phyloP scores from a whole-genome alignment of 257 asterid species.

The Phtheirospermum japonicum region DNA sequence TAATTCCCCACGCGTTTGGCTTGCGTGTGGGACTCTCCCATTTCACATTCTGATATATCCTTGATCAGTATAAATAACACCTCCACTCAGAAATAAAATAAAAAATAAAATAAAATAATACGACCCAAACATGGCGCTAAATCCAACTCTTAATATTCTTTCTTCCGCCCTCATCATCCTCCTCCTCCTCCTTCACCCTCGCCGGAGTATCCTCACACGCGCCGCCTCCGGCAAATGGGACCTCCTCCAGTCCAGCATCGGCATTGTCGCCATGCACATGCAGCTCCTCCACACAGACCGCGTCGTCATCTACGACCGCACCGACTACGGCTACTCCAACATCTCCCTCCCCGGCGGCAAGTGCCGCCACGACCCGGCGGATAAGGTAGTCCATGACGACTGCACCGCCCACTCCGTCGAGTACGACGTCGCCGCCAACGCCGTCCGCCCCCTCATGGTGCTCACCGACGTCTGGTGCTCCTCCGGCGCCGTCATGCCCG shows the following conservation, averaged over 20 bases:
- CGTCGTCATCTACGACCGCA: constrained; percentile 43
- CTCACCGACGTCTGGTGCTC: constrained; percentile 68
- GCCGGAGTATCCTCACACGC: neutral
- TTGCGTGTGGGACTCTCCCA: neutral
- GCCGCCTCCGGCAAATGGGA: constrained; percentile 26
- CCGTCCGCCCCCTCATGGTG: constrained; percentile 54
- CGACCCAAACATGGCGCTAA: constrained; percentile 9
- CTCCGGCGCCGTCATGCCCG: constrained; percentile 48
- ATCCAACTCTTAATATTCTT: neutral
- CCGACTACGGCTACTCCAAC: constrained; percentile 47
- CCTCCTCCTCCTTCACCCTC: constrained; percentile 3
- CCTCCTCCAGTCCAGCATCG: constrained; percentile 21
- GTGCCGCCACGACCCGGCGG: constrained; percentile 36
- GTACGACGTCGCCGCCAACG: constrained; percentile 38
- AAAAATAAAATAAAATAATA: neutral
- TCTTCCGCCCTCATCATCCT: neutral
- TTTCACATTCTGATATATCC: neutral
- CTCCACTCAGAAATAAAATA: neutral
- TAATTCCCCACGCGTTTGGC: neutral
- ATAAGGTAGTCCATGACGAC: constrained; percentile 24
- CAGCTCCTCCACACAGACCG: constrained; percentile 36
- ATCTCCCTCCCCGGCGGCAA: constrained; percentile 39
- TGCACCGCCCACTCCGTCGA: constrained; percentile 71
- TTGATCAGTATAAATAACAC: neutral
- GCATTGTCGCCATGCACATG: constrained; percentile 32